These are phyloP conservation scores for Vigna angularis DNA, from an alignment of 306 rosid species.

Conservation along the genomic window DNA sequence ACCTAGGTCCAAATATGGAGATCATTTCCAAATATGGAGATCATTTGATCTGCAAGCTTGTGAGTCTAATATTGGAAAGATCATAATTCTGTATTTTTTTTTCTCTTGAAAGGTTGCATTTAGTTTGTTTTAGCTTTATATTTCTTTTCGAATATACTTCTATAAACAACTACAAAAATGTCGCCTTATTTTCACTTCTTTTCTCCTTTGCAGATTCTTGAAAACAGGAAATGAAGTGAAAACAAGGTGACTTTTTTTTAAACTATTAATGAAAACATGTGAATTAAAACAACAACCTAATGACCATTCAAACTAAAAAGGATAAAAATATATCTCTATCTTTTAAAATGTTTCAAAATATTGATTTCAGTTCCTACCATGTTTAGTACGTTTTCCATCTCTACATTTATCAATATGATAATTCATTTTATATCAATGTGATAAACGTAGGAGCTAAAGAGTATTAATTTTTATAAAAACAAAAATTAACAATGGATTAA, in stretches of 20 bases:
- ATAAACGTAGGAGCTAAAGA: no score
- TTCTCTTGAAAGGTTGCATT: background rate
- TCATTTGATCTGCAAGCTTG: slow-evolving; percentile 1
- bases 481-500: no score
- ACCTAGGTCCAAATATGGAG: background rate
- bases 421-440: no score
- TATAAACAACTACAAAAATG: background rate
- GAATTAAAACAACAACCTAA: background rate
- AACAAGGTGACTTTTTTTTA: background rate
- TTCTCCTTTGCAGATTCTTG: slow-evolving; percentile 8
- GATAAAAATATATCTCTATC: background rate
- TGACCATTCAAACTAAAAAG: background rate
- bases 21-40: background rate
- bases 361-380: background rate
- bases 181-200: background rate
- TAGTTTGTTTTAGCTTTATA: background rate
- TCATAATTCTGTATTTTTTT: background rate
- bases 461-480: no score
- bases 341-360: no score
- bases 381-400: no score
- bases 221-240: slow-evolving; percentile 1
- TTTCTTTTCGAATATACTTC: background rate
- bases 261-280: background rate
- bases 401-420: no score
- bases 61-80: slow-evolving; percentile 3